Base-by-base conservation (phyloP, 768 basidiomycete genomes). In the Tephrocybe rancida region DNA sequence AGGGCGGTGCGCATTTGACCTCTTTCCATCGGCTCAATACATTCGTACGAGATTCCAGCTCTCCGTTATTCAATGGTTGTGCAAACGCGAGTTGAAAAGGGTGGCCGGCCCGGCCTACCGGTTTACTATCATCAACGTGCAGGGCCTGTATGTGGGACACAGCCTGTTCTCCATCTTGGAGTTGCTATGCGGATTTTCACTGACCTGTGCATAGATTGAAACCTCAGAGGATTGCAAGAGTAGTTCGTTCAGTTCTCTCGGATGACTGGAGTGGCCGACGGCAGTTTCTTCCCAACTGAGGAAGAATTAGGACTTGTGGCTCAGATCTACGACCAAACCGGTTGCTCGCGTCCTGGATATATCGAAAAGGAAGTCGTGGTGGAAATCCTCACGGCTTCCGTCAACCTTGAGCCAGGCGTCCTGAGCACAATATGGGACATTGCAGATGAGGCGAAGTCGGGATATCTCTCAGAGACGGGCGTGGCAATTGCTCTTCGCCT, bases 361-460 rank as follows among this genome's bases (percentile, higher is more conserved):
- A 61, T 74, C 11, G 61, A 65, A 6, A 58, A 65, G 9, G 79
- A 83, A 45, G 73, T 74, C 38, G 85, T 83, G 26, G 78, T 82
- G 39, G 79, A 82, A 29, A 76, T 89, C 61, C 79, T 89, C 61
- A 67, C 74, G 22, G 74, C 76, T 30, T 81, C 83, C 18, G 52
- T 56, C 16, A 73, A 73, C 37, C 76, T 89, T 24, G 72, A 83
- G 1, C 77, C 77, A n/a, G 63, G 68, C n/a, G 69, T 75, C 25
- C 73, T 89, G 21, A 77, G 81, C 16, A 75, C 81, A 54, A 79
- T 88, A 55, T 90, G 87, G 87, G 77, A 79, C 8, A 67, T 87
- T 41, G 80, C 83, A 19, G 86, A 87, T 64, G 73, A 75, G 14
- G 80, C 83, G 21, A 81, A 82, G 59, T 81, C 75, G 50, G 84